Base-by-base conservation (phyloP, 1,284 basidiomycete species). In the Malassezia cuniculi region DNA sequence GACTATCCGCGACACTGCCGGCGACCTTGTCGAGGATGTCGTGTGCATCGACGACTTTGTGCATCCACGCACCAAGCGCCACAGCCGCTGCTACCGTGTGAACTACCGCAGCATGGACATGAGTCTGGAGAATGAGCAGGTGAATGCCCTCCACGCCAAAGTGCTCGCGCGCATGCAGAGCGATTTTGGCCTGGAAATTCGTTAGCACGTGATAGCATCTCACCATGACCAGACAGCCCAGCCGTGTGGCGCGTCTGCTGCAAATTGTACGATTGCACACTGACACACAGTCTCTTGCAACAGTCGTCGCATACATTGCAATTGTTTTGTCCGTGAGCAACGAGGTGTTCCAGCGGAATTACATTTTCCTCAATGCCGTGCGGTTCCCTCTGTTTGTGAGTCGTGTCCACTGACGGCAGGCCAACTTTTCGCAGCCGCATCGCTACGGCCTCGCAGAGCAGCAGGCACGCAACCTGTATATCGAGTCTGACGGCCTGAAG, bases 71-170 rank as follows among this genome's bases (percentile, higher is more conserved):
- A 85, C 85, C 4, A 72, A 76, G 18, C 75, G 78, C 34, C 76
- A 75, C 48, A 89, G 84, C 54, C 71, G 81, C 50, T 89, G 87
- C 68, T 95, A 86, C 69, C 76, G 90, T 33, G 77, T 97, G 50
- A 86, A 85, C 59, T 99, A 95, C 68, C 74, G 89, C 38, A 93
- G 86, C 24, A 94, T 97, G 87, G 90, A 97, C 67, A 78, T 82
- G 82, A 82, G 54, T 41, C 69, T 97, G 43, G 81, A 82, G 20
- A 90, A 89, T 57, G 83, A 84, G 17, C 86, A 94, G 68, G 79
- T 84, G 27, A 93, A 93, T 65, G 70, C 70, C 14, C 69, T 90
- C 26, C 85, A 94, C 47, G 57, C 65, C 9, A 45, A 68, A 31
- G 71, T 76, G 3, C 52, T 69, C 14, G 36, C 62, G n/a, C 55